Evolutionary conservation across 2,329 filamentous ascomycete genomes (phyloP), one percentile per base, ranked within the genome.

Genomic region (Fusarium albosuccineum): DNA sequence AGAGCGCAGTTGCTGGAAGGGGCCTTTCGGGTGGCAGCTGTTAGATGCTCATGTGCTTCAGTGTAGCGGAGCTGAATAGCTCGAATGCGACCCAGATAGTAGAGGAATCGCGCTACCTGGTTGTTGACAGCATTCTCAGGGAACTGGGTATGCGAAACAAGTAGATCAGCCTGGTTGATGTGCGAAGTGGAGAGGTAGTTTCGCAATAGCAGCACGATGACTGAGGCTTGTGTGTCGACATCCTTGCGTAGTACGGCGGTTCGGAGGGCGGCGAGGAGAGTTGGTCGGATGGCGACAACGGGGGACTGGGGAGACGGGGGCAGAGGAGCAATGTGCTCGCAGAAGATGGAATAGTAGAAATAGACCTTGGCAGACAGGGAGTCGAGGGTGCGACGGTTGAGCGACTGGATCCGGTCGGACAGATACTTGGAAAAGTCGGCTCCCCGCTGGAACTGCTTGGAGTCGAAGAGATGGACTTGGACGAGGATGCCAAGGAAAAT

Each of bases 231-330:
- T n/a, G 93, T 97, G 75, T 99, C 96, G 69, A 94, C 89, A 79
- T 99, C 96, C 83, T 98, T 98, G 73, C 96, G 91, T 67, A 99
- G 86, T 29, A 98, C 96, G n/a, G 96, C 93, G 45, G 95, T 98
- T 75, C 96, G 89, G 62, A 99, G 89, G 16, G 94, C 95, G 55
- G 92, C 90, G 57, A 99, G 89, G 51, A 99, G 87, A 66, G 90
- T 91, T 57, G 94, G 93, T 62, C 96, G 91, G 75, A 97, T 94
- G 40, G 91, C 86, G 64, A 97, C 92, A 70, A 97, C 89, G 4
- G 94, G 91, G 7, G 94, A 97, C 74, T 93, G 91, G 57, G 93
- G 91, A 53, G 94, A 97, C 26, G 95, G 94, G 44, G 96, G 92
- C 66, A 95, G 88, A 22, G 95, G 94, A 63, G 90, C 88, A 65